phyloP scores from a whole-genome alignment of 805 yeast genomes.

The Kluyveromyces siamensis region DNA sequence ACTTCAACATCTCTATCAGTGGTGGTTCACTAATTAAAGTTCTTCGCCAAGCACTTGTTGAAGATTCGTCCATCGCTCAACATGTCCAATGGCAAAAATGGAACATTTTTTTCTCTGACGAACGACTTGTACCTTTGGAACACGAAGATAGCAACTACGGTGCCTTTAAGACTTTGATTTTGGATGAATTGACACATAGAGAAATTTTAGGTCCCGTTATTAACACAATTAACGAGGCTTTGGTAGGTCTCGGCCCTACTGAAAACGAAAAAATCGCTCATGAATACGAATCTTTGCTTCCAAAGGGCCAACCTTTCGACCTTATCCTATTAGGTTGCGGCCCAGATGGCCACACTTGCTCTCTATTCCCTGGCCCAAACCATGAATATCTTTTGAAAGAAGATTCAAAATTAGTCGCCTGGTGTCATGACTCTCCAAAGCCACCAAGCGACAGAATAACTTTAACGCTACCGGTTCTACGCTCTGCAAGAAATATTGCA shows the following conservation, averaged over 20 bases:
- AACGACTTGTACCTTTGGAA: conserved; percentile 75
- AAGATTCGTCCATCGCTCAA: conserved; percentile 36
- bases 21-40: conserved; percentile 88
- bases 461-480: conserved; percentile 70
- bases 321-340: conserved; percentile 81
- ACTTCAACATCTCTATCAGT: conserved; percentile 71
- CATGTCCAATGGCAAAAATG: conserved; percentile 60
- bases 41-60: conserved; percentile 52
- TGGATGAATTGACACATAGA: conserved; percentile 38
- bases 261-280: conserved; percentile 47
- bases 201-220: conserved; percentile 44
- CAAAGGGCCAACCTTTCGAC: conserved; percentile 38
- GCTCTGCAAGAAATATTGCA: conserved; percentile 40
- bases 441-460: conserved; percentile 92
- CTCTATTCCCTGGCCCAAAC: conserved; percentile 65
- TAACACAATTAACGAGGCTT: conserved; percentile 53
- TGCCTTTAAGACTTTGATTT: conserved; percentile 56
- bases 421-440: conserved; percentile 78
- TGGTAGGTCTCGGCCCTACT: conserved; percentile 48
- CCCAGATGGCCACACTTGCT: conserved; percentile 94
- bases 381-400: conserved; percentile 54
- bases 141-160: conserved; percentile 85
- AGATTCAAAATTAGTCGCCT: conserved; percentile 42
- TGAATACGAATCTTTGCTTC: conserved; percentile 53
- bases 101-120: conserved; percentile 84